A percentile compares a stretch with the other conserved stretches of the same genome.
These are phyloP conservation scores for Plasmodium malariae DNA, from an alignment of 169 alveolate species.

Conservation along the genomic window DNA sequence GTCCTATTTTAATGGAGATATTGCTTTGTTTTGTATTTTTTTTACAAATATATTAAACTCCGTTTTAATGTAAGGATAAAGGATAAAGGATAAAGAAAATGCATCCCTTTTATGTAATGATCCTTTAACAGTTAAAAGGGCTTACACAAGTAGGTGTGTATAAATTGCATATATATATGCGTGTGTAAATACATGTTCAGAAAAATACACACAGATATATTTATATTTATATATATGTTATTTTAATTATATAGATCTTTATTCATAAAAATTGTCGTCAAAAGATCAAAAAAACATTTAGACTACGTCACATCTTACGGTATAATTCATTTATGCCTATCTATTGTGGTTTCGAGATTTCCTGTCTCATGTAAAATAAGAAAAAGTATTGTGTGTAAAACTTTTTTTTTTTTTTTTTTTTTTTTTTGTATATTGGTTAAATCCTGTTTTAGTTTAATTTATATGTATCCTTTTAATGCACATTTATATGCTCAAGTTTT, in stretches of 20 bases:
- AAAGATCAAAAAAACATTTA: slow-evolving; percentile 30
- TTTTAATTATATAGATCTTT: slow-evolving; percentile 3
- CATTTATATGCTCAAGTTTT: not conserved
- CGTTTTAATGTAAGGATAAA: slow-evolving; percentile 12
- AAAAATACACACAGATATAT: not conserved
- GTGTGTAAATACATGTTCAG: not conserved
- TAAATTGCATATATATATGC: not conserved
- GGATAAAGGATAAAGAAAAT: not conserved
- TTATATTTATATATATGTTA: not conserved
- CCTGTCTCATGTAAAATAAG: slow-evolving; percentile 13
- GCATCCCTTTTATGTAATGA: not conserved
- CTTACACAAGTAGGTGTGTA: too few species aligned
- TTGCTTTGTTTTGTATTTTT: slow-evolving; percentile 22
- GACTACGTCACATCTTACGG: slow-evolving; percentile 18
- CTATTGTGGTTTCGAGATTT: not conserved
- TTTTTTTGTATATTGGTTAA: slow-evolving; percentile 16
- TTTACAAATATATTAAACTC: slow-evolving; percentile 23
- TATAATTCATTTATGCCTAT: slow-evolving; percentile 16
- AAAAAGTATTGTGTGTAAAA: not conserved
- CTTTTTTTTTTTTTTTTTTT: slow-evolving; percentile 10
- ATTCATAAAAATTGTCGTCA: slow-evolving; percentile 2
- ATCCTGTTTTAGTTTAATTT: slow-evolving; percentile 5
- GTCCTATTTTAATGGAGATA: slow-evolving; percentile 24
- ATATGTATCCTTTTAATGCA: not conserved
- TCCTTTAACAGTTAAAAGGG: too few species aligned